phyloP scores from a whole-genome alignment of 2,329 filamentous ascomycete species.

The Fusarium sp. region DNA sequence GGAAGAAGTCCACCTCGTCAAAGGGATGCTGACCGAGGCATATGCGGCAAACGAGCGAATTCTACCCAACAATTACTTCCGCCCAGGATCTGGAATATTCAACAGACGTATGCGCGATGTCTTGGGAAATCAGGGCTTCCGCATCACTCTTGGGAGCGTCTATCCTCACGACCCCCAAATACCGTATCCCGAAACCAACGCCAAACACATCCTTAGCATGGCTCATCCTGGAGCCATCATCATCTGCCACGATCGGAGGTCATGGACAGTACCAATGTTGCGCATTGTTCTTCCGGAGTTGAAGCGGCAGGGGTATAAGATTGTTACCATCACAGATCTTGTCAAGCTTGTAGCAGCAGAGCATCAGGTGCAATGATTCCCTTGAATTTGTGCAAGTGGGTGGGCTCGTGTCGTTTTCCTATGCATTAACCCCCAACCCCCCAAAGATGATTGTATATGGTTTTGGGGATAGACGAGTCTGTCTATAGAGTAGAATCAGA shows the following conservation, averaged over 20 bases:
- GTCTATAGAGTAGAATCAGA: constrained; percentile 36
- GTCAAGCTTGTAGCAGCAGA: constrained; percentile 58
- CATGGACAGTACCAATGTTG: constrained; percentile 88
- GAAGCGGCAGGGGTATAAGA: constrained; percentile 74
- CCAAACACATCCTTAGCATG: constrained; percentile 84
- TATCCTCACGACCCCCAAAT: constrained; percentile 96
- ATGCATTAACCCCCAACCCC: neutral
- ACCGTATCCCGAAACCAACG: constrained; percentile 75
- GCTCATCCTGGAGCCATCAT: constrained; percentile 81
- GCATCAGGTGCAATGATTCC: constrained; percentile 37
- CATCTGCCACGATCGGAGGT: constrained; percentile 85
- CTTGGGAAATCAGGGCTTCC: constrained; percentile 72
- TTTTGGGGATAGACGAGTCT: neutral
- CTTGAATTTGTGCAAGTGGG: neutral
- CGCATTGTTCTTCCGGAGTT: constrained; percentile 78
- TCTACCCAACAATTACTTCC: constrained; percentile 75
- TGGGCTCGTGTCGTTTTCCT: neutral
- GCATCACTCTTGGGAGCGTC: constrained; percentile 82
- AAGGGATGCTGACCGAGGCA: constrained; percentile 68
- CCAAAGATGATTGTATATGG: neutral
- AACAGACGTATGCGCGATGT: constrained; percentile 75
- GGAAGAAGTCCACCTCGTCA: constrained; percentile 74
- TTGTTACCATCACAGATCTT: constrained; percentile 79
- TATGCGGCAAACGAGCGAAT: constrained; percentile 62
- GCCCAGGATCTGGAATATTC: constrained; percentile 89